A percentile compares a stretch with the other conserved stretches of the same genome.
phyloP scores from a whole-genome alignment of 352 stramenopile species.

The Pythium phragmiticola region DNA sequence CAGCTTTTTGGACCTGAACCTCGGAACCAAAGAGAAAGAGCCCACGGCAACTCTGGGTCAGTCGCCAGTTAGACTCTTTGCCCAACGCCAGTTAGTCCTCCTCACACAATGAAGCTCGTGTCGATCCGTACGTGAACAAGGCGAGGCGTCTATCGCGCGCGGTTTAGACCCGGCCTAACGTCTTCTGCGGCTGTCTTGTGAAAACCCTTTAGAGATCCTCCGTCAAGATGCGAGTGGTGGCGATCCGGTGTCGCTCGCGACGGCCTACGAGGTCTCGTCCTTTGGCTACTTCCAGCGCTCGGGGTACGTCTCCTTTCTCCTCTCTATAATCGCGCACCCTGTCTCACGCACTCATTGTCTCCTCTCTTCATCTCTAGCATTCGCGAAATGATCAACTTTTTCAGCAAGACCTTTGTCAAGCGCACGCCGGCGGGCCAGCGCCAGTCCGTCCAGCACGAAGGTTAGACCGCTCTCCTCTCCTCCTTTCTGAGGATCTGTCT shows the following conservation, averaged over 20 bases:
- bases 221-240: conserved; percentile 57
- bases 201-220: conserved; percentile 50
- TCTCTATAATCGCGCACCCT: not conserved
- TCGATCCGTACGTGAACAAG: conserved; percentile 55
- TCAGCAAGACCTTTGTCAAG: conserved; percentile 99
- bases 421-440: conserved; percentile 94
- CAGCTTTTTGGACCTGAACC: conserved; percentile 16
- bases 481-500: not conserved
- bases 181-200: not conserved
- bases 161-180: not conserved
- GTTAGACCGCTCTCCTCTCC: conserved; percentile 28
- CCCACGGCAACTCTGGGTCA: not conserved
- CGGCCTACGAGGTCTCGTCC: conserved; percentile 72
- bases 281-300: conserved; percentile 88
- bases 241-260: conserved; percentile 68
- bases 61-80: conserved; percentile 7
- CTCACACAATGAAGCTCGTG: conserved; percentile 77
- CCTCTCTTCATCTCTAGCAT: conserved; percentile 51
- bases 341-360: conserved; percentile 9
- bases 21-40: conserved; percentile 1
- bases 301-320: conserved; percentile 37
- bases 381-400: conserved; percentile 99
- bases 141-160: conserved; percentile 3
- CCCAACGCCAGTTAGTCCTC: not conserved
- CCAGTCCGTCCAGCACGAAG: conserved; percentile 98